These are phyloP conservation scores for Dendrobium officinale DNA, from an alignment of 106 monocot genomes.

Conservation along the genomic window DNA sequence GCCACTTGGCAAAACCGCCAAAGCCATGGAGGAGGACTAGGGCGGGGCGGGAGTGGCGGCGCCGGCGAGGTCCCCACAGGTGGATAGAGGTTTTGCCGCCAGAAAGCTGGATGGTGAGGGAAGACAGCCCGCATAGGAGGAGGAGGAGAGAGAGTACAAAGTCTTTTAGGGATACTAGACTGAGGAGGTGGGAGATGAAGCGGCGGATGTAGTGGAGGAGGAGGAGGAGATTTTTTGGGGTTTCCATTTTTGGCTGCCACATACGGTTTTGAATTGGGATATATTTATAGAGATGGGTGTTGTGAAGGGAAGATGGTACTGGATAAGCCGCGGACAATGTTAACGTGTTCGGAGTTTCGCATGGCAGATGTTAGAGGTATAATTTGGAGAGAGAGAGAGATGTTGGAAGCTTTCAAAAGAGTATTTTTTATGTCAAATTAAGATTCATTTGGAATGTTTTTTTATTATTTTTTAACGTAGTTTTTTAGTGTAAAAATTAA, in stretches of 20 bases:
- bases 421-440: too few species aligned
- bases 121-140: neutral
- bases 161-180: neutral
- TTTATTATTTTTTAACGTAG: too few species aligned
- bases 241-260: neutral
- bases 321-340: too few species aligned
- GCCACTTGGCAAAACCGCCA: neutral
- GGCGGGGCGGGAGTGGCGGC: neutral
- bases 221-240: neutral
- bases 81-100: constrained; percentile 7
- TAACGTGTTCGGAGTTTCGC: too few species aligned
- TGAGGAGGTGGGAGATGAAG: neutral
- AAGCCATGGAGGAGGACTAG: neutral
- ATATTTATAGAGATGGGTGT: too few species aligned
- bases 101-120: neutral
- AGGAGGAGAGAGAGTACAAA: neutral
- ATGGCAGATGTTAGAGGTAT: too few species aligned
- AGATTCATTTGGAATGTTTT: too few species aligned
- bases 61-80: neutral
- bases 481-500: too few species aligned
- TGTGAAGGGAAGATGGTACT: too few species aligned
- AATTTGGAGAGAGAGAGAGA: too few species aligned
- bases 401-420: too few species aligned
- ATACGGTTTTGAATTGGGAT: neutral
- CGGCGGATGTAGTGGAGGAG: neutral